Evolutionary conservation across 106 monocot genomes (phyloP), one percentile per base, ranked within the genome.

Genomic region (Allium fistulosum): DNA sequence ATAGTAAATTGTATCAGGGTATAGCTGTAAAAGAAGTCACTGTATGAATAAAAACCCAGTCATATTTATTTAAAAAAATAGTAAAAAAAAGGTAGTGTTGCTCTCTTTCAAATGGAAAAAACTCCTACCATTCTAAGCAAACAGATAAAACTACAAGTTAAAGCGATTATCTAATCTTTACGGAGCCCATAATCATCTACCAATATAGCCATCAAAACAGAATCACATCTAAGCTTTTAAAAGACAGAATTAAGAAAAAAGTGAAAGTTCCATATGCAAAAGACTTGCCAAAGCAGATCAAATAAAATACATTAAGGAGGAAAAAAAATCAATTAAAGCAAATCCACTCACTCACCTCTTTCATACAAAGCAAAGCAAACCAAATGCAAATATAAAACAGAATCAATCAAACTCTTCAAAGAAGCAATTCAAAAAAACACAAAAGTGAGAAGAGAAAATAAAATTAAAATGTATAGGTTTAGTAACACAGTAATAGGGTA

Each of bases 401-500:
- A 27, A 61, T 61, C 53, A 37, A 37, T 5, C 37, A 37, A 37
- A 37, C 37, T 37, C 37, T 37, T 37, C 37, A 37, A 37, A 37
- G 37, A 37, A 37, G 37, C 37, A 37, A 37, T 37, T 37, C 37
- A 37, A 37, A 37, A 22, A 37, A 37, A 37, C 53, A 55, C 53
- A 5, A 55, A 11, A 55, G 15, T 15, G 6, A 22, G 22, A 55
- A 12, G 28, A 9, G 58, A 47, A 47, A 17, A 58, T n/a, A 48
- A 17, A 55, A 53, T 46, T 15, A 45, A 37, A 26, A 77, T 80
- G 78, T 80, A 89, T 57, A 53, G 91, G 11, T 82, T 88, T 66
- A 97, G 96, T 82, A 97, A 97, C 86, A 77, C 82, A 27, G 71
- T 84, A 70, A 82, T 97, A 50, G 96, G 96, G 0, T 97, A 87